Base-by-base conservation (phyloP, 495 filamentous ascomycete species). In the Chaetomium tenue region DNA sequence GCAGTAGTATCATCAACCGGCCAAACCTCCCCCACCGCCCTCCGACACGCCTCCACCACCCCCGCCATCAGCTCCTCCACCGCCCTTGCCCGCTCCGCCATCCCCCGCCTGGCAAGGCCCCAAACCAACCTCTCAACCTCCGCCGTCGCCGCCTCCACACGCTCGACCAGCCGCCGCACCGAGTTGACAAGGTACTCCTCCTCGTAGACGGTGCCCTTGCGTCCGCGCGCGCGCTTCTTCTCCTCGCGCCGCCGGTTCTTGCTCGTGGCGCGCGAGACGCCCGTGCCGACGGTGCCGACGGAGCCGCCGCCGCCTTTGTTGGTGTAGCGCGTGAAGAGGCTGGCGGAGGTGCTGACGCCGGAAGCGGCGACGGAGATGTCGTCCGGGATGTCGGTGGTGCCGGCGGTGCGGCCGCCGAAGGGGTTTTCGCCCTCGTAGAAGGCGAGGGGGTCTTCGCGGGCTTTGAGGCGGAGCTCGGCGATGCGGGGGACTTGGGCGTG, bases 141-240 rank as follows among this genome's bases (percentile, higher is more conserved):
- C 0, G 79, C 77, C 20, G 84, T 79, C 1, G 88, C 79, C 11
- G 77, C 77, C 71, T 92, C 91, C n/a, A 96, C 85, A 22, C 93
- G 81, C 71, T 96, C 91, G 25, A 96, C 85, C 46, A 98, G 79
- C 42, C 94, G 79, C n/a, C 88, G 81, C 40, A 97, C 86, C 66
- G 87, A 91, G 70, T 90, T 93, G 51, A 96, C 87, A 13, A 98
- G 82, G 73, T 98, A 98, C 76, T 97, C 94, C 74, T 98, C 94
- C 71, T 98, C 94, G 72, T 98, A 98, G 5, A 98, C 89, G 48
- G 88, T 96, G 18, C 94, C 94, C 81, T 97, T 97, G 74, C 96
- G 91, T 16, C 94, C 94, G 28, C 91, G 83, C 0, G 94, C 94
- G 8, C 92, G 84, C 85, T 98, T 98, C 70, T 96, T 87, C 81